These are phyloP conservation scores for Kuraishia borneana DNA, from an alignment of 805 yeast genomes.

Conservation along the genomic window DNA sequence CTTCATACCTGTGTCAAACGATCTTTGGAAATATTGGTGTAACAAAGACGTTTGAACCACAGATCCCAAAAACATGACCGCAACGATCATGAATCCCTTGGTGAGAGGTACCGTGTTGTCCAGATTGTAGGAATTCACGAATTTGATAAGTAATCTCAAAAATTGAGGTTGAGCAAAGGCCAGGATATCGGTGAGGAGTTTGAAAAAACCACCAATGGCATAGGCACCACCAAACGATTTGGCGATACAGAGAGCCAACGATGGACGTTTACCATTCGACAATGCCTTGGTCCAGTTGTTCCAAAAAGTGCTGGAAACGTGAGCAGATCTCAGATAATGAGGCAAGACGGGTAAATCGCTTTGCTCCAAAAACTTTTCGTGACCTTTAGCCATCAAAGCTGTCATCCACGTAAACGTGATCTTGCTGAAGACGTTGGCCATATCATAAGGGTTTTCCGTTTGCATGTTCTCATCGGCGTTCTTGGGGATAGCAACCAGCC, in stretches of 20 bases:
- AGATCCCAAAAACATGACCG: slow-evolving; percentile 57
- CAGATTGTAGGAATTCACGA: slow-evolving; percentile 39
- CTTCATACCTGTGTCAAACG: slow-evolving; percentile 68
- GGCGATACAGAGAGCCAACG: slow-evolving; percentile 35
- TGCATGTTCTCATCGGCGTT: slow-evolving; percentile 18
- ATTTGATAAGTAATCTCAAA: slow-evolving; percentile 51
- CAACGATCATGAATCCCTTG: slow-evolving; percentile 54
- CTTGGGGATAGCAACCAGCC: slow-evolving; percentile 23
- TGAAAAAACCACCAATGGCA: slow-evolving; percentile 59
- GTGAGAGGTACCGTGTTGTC: slow-evolving; percentile 47
- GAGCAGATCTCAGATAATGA: slow-evolving; percentile 42
- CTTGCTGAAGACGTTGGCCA: slow-evolving; percentile 38
- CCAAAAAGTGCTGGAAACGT: slow-evolving; percentile 37
- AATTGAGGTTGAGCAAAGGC: slow-evolving; percentile 86
- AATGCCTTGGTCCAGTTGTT: slow-evolving; percentile 51
- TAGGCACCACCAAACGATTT: slow-evolving; percentile 69
- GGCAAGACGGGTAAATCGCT: slow-evolving; percentile 79
- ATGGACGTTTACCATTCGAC: slow-evolving; percentile 17
- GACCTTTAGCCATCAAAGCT: slow-evolving; percentile 43
- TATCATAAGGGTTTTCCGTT: slow-evolving; percentile 30
- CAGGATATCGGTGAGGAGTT: slow-evolving; percentile 62
- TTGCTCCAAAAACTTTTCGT: slow-evolving; percentile 28
- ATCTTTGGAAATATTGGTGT: slow-evolving; percentile 71
- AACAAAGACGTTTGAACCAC: slow-evolving; percentile 66
- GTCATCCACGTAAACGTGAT: slow-evolving; percentile 53